Base-by-base conservation (phyloP, 2,329 filamentous ascomycete genomes). In the Tolypocladium tropicale region DNA sequence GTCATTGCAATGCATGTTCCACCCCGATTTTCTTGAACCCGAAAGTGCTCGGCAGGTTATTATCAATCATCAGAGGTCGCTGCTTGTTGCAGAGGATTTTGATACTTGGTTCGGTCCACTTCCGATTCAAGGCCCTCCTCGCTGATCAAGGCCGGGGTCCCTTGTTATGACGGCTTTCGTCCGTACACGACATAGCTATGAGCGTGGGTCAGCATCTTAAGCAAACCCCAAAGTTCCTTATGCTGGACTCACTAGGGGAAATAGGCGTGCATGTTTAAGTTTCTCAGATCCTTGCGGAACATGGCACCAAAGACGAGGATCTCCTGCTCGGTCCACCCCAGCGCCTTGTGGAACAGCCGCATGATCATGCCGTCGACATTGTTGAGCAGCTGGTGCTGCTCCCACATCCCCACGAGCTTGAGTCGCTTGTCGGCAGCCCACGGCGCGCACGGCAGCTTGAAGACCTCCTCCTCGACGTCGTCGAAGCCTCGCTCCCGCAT, bases 401-500 rank as follows among this genome's bases (percentile, higher is more conserved):
- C 59, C 61, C 61, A 60, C 51, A 54, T 57, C 59, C 78, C 78
- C 14, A 79, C 63, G 55, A 79, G 73, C 63, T 80, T 82, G 52
- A 77, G 67, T 33, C 73, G 73, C 36, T 70, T 69, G 48, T 78
- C 74, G 53, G 73, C 75, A 0, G 77, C 72, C 78, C 78, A 81
- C 7, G 72, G 67, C 58, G 73, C 75, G 56, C 71, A 68, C 1
- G 78, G 78, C 63, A 78, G 71, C 64, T 75, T 76, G 62, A 69
- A 76, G 23, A 76, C 64, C 10, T 71, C 65, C 62, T 80, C 74
- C 1, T 64, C 63, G 0, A 83, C 74, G 58, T 78, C 70, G 53
- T 70, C 67, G 61, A 83, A 82, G 5, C 80, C 81, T 1, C 74
- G 74, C n/a, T 76, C 73, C 18, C 67, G 64, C 56, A 82, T 68